Evolutionary conservation across 208 protist species (phyloP), one percentile per base, ranked within the genome.

Genomic region (Trypanosomatidae sp.): DNA sequence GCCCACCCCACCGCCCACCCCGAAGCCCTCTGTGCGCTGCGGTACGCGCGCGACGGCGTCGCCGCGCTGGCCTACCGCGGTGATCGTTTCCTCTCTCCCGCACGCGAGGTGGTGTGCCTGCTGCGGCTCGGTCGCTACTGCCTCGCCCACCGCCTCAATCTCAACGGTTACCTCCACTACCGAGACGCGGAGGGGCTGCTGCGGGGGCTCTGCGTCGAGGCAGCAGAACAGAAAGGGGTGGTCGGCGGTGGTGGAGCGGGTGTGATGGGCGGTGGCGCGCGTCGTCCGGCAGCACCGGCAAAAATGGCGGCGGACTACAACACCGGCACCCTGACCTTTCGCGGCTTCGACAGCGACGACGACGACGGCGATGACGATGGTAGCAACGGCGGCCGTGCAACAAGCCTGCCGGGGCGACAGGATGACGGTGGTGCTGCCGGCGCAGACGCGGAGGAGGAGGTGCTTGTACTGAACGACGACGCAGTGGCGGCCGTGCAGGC

Each of bases 301-400:
- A 74, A 77, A 25, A 90, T 93, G 73, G 49, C 84, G 19, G 90
- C 84, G 2, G 84, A 96, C 71, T 91, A 84, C 78, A 86, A 88
- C 73, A 89, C 88, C 13, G 92, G 92, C 30, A 95, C 90, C 2
- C 76, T 96, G 25, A 74, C 68, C 19, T 95, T 96, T 69, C 74
- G 79, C 30, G 86, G 84, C 0, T 93, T 94, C 71, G 82, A 74
- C 39, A 66, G 84, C 69, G 77, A 84, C 67, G 73, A 78, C 72
- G 81, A 89, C 22, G 79, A 89, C 43, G n/a, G n/a, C n/a, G 81
- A 79, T 55, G 77, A 79, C 12, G 15, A 47, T 13, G 44, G 15
- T 25, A 13, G n/a, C 62, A 30, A 46, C 67, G 30, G 13, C 68
- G 59, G 19, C 62, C 25, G 64, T 67, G 33, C 53, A 3, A 44